phyloP scores from a whole-genome alignment of 192 early-diverging fungal genomes.

The Jimgerdemannia lactiflua region DNA sequence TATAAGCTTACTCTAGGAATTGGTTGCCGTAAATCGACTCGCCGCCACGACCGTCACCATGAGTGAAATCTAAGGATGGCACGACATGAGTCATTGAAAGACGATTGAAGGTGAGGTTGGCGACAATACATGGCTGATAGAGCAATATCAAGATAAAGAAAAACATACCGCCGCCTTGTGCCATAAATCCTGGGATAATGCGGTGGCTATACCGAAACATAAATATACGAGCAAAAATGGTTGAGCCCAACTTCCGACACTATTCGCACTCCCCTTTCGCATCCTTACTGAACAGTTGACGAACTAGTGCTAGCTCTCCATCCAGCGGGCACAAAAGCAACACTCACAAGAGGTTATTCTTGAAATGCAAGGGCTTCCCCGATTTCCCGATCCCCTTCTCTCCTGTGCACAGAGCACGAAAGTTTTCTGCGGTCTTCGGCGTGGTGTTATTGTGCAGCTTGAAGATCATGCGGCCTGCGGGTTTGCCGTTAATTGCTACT shows the following conservation, averaged over 20 bases:
- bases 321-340: not conserved
- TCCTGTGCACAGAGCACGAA: constrained; percentile 68
- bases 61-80: constrained; percentile 54
- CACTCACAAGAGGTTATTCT: constrained; percentile 50
- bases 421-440: constrained; percentile 97
- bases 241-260: not conserved
- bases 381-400: constrained; percentile 53
- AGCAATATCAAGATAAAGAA: not conserved
- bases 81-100: no score
- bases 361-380: constrained; percentile 62
- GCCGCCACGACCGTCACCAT: constrained; percentile 71
- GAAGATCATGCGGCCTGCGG: constrained; percentile 55
- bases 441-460: constrained; percentile 76
- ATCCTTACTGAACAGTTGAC: no score
- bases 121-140: not conserved
- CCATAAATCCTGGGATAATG: constrained; percentile 59
- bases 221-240: not conserved
- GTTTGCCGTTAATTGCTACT: constrained; percentile 58
- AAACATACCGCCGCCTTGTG: constrained; percentile 41
- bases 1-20: constrained; percentile 83
- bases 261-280: not conserved
- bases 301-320: no score
- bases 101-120: not conserved
- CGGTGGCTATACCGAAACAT: constrained; percentile 38
- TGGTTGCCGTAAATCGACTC: constrained; percentile 83